Base-by-base conservation (phyloP, 1,284 basidiomycete genomes). In the Puccinia novopanici region DNA sequence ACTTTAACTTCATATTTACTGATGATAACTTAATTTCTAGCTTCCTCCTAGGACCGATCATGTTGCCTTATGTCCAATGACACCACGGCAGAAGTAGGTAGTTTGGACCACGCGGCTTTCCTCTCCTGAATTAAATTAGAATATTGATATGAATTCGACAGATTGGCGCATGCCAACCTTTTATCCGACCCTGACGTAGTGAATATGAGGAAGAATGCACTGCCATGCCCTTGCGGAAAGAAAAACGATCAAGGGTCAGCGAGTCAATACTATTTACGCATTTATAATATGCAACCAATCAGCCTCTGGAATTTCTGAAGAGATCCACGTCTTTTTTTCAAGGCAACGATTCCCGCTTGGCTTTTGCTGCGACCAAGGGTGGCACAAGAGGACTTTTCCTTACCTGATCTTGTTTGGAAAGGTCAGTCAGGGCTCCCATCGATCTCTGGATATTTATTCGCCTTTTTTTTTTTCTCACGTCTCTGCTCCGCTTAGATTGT, bases 21-120 rank as follows among this genome's bases (percentile, higher is more conserved):
- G 52, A 79, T 71, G 13, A 37, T 13, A 13, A 61, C n/a, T 79
- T 40, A 34, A 40, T 48, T 72, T 59, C 13, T 24, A 79, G 76
- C 63, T 79, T 34, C 76, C 76, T 22, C 55, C 37, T 30, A 24
- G 67, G 55, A 79, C 65, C 19, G 76, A 79, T 71, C 50, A 72
- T n/a, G 72, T 79, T 45, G 76, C 67, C 13, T 71, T 79, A 68
- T 79, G 76, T 42, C 76, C 76, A 24, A 79, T 79, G 76, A 79
- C 76, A 45, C 22, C 40, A 30, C 27, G 19, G 3, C 76, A 79
- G 48, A 70, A 61, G 76, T 79, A 30, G 34, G 34, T 34, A 34
- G 34, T 34, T 34, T 59, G 75, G 6, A 22, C 27, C 13, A 57
- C 40, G 13, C 22, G 30, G 15, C 10, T 61, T 19, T 48, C 3